phyloP scores from a whole-genome alignment of 805 yeast species.

The Cyberlindnera meyerae region DNA sequence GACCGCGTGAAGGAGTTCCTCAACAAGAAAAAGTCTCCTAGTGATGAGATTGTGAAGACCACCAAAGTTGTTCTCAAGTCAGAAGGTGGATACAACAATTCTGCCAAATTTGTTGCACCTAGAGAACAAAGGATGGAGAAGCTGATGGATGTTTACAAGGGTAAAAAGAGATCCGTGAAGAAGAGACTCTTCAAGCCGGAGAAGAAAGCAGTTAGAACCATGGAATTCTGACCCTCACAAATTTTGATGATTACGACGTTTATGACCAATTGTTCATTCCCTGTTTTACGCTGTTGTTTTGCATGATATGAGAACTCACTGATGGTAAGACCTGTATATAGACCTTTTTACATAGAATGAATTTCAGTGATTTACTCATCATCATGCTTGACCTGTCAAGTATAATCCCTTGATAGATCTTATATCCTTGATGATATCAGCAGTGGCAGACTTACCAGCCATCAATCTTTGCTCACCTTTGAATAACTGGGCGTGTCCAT shows the following conservation, averaged over 20 bases:
- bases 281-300: not conserved
- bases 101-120: slow-evolving; percentile 5
- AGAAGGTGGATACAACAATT: slow-evolving; percentile 8
- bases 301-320: too few relatives aligned
- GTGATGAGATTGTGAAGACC: not conserved
- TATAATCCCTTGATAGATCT: slow-evolving; percentile 39
- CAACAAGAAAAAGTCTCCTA: slow-evolving; percentile 3
- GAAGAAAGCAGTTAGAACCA: slow-evolving; percentile 5
- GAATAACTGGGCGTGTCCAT: slow-evolving; percentile 19
- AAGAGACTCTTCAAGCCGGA: slow-evolving; percentile 13
- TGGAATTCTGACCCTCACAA: slow-evolving; percentile 14
- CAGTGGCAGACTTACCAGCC: slow-evolving; percentile 17
- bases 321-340: not conserved
- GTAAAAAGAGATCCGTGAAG: slow-evolving; percentile 8
- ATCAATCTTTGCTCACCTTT: slow-evolving; percentile 19
- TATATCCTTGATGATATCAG: slow-evolving; percentile 26
- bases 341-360: not conserved
- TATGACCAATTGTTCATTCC: not conserved
- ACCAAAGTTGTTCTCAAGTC: slow-evolving; percentile 11
- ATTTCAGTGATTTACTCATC: not conserved
- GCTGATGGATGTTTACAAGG: not conserved
- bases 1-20: slow-evolving; percentile 27
- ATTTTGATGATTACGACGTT: too few relatives aligned
- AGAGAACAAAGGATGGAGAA: not conserved
- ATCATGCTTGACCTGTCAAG: slow-evolving; percentile 32